Conservation (phyloP, 345 rosid species). For the Angophora floribunda region DNA sequence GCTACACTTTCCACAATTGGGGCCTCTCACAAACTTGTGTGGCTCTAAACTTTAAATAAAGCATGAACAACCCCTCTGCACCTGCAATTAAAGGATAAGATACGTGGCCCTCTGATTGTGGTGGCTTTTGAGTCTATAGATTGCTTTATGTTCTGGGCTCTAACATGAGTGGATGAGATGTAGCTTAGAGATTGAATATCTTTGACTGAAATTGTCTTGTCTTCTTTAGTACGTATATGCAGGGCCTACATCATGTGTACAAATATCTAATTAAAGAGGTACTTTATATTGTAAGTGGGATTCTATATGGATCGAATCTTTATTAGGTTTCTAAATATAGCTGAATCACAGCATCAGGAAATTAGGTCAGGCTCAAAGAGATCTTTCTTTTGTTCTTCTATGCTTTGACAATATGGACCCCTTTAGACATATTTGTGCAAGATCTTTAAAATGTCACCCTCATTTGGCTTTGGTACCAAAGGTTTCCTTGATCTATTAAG, state of each 20-base stretch:
- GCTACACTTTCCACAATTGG: neutral
- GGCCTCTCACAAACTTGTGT: neutral
- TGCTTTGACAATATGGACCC: neutral
- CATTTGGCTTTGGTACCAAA: neutral
- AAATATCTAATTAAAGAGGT: neutral
- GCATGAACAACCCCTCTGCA: neutral
- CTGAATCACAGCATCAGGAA: neutral
- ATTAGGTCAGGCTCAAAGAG: neutral
- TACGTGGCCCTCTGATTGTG: neutral
- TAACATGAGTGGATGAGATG: neutral
- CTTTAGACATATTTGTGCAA: neutral
- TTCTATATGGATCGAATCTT: neutral
- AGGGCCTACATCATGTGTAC: neutral
- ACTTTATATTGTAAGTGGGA: neutral
- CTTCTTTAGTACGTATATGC: neutral
- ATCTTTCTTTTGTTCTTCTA: neutral
- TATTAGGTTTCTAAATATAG: neutral
- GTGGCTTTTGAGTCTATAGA: neutral
- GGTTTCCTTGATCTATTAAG: slow-evolving; percentile 15
- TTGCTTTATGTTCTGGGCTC: neutral
- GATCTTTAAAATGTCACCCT: neutral
- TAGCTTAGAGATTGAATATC: neutral
- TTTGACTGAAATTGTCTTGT: neutral
- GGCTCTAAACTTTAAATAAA: neutral
- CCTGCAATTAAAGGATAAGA: neutral